These are phyloP conservation scores for Rhodotorula glutinis DNA, from an alignment of 1,284 basidiomycete species.

Conservation along the genomic window DNA sequence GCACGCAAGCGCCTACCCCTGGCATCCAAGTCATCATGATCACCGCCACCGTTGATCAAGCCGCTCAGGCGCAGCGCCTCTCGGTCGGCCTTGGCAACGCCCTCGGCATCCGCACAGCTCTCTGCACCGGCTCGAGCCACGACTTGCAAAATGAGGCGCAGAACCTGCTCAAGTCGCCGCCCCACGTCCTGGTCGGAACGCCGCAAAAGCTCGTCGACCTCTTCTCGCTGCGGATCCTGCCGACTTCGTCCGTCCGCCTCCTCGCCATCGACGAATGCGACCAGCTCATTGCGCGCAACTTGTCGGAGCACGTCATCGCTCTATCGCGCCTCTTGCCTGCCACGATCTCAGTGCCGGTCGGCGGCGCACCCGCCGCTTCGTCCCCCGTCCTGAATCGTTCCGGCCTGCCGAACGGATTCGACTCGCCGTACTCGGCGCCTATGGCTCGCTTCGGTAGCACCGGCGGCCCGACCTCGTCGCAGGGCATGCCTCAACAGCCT, in stretches of 20 bases:
- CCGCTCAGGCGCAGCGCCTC: conserved; percentile 96
- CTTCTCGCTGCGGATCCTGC: conserved; percentile 73
- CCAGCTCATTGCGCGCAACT: conserved; percentile 91
- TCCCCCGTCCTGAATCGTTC: conserved; percentile 23
- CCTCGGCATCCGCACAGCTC: conserved; percentile 79
- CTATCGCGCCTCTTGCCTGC: conserved; percentile 85
- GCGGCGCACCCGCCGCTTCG: neutral
- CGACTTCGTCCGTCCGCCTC: conserved; percentile 79
- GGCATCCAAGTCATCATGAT: conserved; percentile 88
- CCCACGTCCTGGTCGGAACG: conserved; percentile 93
- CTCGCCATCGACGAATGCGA: conserved; percentile 96
- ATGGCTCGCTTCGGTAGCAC: conserved; percentile 23
- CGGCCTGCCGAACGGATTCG: conserved; percentile 29
- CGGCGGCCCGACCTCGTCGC: conserved; percentile 1
- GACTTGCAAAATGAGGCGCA: conserved; percentile 65
- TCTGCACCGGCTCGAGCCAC: conserved; percentile 64
- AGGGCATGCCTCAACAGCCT: conserved; percentile 24
- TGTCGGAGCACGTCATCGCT: conserved; percentile 90
- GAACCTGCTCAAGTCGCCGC: conserved; percentile 79
- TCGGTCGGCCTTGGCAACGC: conserved; percentile 88
- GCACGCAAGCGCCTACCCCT: conserved; percentile 55
- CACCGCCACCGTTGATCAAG: conserved; percentile 96
- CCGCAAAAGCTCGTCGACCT: conserved; percentile 92
- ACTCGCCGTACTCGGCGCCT: conserved; percentile 18
- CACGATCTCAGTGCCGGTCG: conserved; percentile 4